phyloP scores from a whole-genome alignment of 164 flowering plant genomes.

The Chimonanthus salicifolius region DNA sequence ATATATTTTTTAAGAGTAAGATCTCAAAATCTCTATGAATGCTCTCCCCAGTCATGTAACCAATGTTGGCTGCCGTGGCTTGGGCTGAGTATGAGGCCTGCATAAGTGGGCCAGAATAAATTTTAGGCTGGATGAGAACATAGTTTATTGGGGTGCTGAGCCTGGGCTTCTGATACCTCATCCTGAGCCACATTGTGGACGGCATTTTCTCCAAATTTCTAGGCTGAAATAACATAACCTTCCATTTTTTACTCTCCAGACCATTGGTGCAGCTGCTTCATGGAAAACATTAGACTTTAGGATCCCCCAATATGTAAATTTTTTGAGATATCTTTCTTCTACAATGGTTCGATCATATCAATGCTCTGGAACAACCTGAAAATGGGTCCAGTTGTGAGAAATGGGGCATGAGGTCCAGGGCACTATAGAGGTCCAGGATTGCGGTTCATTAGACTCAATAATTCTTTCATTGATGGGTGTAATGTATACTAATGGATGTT shows the following conservation, averaged over 20 bases:
- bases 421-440: neutral
- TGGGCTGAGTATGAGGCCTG: no score
- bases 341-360: neutral
- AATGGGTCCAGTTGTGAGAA: neutral
- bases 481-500: neutral
- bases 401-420: neutral
- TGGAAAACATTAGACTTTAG: neutral
- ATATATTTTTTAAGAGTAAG: no score
- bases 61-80: no score
- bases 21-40: no score
- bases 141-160: no score
- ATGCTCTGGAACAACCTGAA: neutral
- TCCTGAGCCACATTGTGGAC: neutral
- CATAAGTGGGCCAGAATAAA: no score
- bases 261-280: neutral
- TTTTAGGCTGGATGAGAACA: neutral
- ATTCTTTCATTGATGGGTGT: neutral
- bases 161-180: neutral
- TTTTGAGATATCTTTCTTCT: neutral
- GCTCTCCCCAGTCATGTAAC: no score
- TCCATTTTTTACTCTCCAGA: neutral
- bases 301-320: neutral
- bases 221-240: neutral
- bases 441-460: neutral
- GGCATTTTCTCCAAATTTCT: neutral